These are phyloP conservation scores for Fragosphaeria purpurea DNA, from an alignment of 2,329 filamentous ascomycete species.

Conservation along the genomic window DNA sequence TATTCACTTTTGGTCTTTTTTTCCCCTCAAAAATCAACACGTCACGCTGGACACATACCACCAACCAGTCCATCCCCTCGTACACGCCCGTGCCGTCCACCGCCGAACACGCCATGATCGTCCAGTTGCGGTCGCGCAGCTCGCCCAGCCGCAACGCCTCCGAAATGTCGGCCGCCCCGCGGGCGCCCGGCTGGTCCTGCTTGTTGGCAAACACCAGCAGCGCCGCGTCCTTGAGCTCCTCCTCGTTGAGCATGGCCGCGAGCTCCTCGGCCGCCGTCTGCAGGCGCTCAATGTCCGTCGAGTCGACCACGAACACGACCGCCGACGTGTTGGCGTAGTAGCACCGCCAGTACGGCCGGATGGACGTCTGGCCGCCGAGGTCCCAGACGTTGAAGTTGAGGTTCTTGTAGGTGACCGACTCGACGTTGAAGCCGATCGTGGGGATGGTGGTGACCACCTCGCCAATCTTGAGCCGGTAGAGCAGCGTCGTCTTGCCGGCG, in stretches of 20 bases:
- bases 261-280: slow-evolving; percentile 89
- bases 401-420: slow-evolving; percentile 97
- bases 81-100: slow-evolving; percentile 91
- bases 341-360: slow-evolving; percentile 97
- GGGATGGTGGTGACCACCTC: slow-evolving; percentile 99
- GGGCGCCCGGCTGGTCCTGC: slow-evolving; percentile 94
- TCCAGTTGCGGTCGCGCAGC: slow-evolving; percentile 95
- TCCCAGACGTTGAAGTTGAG: slow-evolving; percentile 99
- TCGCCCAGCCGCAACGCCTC: slow-evolving; percentile 85
- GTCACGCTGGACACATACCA: slow-evolving; percentile 44
- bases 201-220: slow-evolving; percentile 97
- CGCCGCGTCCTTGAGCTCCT: slow-evolving; percentile 86
- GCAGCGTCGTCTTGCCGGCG: slow-evolving; percentile 91
- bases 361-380: slow-evolving; percentile 95
- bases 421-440: slow-evolving; percentile 98
- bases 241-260: slow-evolving; percentile 90
- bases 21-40: no score
- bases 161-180: slow-evolving; percentile 92
- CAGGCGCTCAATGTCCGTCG: slow-evolving; percentile 90
- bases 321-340: slow-evolving; percentile 99
- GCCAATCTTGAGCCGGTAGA: slow-evolving; percentile 97
- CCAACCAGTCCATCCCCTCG: slow-evolving; percentile 98
- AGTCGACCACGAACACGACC: slow-evolving; percentile 97
- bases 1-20: no score
- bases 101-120: slow-evolving; percentile 93